These are phyloP conservation scores for Tylopilus sp. DNA, from an alignment of 768 basidiomycete genomes.

Conservation along the genomic window DNA sequence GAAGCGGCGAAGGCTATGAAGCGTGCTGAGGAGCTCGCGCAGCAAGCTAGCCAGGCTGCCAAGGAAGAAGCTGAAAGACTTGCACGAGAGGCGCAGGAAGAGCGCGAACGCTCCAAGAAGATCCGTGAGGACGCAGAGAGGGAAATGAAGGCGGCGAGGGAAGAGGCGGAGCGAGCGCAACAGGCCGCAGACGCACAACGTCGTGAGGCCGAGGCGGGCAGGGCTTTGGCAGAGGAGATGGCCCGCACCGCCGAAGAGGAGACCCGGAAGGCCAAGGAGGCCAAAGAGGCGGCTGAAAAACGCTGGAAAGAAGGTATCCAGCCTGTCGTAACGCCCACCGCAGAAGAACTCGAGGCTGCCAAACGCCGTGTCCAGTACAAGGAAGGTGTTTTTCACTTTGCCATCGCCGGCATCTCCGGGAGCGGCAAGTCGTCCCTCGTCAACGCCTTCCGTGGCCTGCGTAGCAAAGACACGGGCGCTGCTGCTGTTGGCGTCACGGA, in stretches of 20 bases:
- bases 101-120: conserved; percentile 10
- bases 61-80: conserved; percentile 19
- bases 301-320: conserved; percentile 22
- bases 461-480: conserved; percentile 12
- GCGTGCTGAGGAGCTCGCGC: conserved; percentile 9
- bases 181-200: conserved; percentile 19
- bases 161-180: conserved; percentile 12
- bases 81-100: conserved; percentile 11
- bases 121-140: conserved; percentile 17
- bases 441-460: conserved; percentile 34
- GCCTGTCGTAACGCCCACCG: conserved; percentile 16
- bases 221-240: conserved; percentile 13
- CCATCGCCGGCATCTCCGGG: conserved; percentile 32
- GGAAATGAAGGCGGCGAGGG: conserved; percentile 9
- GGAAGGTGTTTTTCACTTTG: conserved; percentile 33
- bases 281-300: conserved; percentile 17
- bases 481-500: conserved; percentile 20
- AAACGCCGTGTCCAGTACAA: conserved; percentile 22
- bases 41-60: conserved; percentile 4
- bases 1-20: not conserved
- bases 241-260: conserved; percentile 17
- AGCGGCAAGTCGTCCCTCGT: conserved; percentile 39
- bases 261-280: conserved; percentile 11
- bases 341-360: conserved; percentile 7
- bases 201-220: conserved; percentile 14